Base-by-base conservation (phyloP, 2,329 filamentous ascomycete species). In the Grosmannia clavigera region DNA sequence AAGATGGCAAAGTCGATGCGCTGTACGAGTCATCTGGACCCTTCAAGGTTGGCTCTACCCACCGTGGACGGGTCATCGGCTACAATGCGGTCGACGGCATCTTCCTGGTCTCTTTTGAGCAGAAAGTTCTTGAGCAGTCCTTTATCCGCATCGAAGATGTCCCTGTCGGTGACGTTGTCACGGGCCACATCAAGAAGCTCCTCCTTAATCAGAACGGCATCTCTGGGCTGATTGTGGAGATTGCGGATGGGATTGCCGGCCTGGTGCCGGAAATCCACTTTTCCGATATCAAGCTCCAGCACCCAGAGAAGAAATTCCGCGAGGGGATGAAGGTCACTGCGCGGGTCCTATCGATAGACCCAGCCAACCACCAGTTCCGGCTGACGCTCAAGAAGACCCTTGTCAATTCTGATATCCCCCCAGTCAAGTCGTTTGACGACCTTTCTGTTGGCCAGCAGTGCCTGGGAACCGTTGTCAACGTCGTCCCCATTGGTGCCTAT, bases 241-340 rank as follows among this genome's bases (percentile, higher is more conserved):
- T 99, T 58, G 86, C 90, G 10, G 90, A 96, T 51, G 89, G 89
- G 54, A 90, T 99, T 65, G 86, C 83, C 57, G 94, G 91, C n/a
- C 81, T 96, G 61, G 91, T 97, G 2, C 83, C 91, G 3, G 88
- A 92, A 68, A 85, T 86, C 69, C 95, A 99, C 70, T 78, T 99
- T 66, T 87, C 94, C 54, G 95, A 99, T 70, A 82, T 94, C 16
- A 84, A 84, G 62, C 78, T 99, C 29, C 88, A 94, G 69, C 88
- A 96, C 68, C 94, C 94, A 0, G 94, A 99, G 72, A 95, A 92
- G 77, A 97, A 96, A 70, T 99, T 96, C 74, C 83, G 88, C 62
- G 89, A 92, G 70, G 91, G 91, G 1, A 82, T 89, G 72, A 82
- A 86, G 58, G 85, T 99, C 64, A 96, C 89, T 66, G 88, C 88